A percentile compares a stretch with the other conserved stretches of the same genome.
Conservation (phyloP, 768 basidiomycete genomes). For the Kwoniella sp. region DNA sequence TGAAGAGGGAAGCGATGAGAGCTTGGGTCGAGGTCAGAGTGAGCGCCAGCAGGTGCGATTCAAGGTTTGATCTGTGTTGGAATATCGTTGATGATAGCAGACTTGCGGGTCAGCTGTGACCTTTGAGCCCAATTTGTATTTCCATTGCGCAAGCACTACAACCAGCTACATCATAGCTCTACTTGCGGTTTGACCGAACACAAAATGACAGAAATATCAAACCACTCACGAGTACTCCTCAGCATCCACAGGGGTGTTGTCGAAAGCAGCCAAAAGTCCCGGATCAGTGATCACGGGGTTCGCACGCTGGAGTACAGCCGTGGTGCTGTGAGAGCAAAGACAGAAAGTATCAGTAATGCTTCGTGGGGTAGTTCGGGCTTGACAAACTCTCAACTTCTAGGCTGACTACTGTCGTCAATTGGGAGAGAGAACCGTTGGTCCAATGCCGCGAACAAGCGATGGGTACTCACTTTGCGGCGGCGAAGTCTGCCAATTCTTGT, state of each 20-base stretch:
- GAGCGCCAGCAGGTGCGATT: constrained; percentile 73
- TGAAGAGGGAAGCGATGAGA: constrained; percentile 76
- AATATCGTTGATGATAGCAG: background rate
- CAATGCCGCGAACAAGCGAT: too few species aligned
- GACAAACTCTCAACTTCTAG: too few species aligned
- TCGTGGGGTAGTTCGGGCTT: background rate
- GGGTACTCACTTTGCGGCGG: constrained; percentile 67
- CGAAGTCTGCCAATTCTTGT: constrained; percentile 72
- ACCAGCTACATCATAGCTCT: too few species aligned
- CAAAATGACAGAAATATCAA: too few species aligned
- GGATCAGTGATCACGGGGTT: constrained; percentile 70
- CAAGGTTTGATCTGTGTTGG: constrained; percentile 60
- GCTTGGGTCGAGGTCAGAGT: constrained; percentile 80
- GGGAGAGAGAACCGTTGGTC: too few species aligned
- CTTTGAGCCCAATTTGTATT: too few species aligned
- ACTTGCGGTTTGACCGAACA: too few species aligned
- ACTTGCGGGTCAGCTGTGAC: background rate
- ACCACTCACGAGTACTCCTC: constrained; percentile 74
- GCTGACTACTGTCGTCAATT: background rate
- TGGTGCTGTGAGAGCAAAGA: constrained; percentile 29
- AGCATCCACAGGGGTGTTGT: constrained; percentile 81
- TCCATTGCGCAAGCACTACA: too few species aligned
- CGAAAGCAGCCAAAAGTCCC: constrained; percentile 80
- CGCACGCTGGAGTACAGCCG: constrained; percentile 31
- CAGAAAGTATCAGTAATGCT: constrained; percentile 21